These are phyloP conservation scores for Gossypium trilobum DNA, from an alignment of 441 rosid genomes.

Conservation along the genomic window DNA sequence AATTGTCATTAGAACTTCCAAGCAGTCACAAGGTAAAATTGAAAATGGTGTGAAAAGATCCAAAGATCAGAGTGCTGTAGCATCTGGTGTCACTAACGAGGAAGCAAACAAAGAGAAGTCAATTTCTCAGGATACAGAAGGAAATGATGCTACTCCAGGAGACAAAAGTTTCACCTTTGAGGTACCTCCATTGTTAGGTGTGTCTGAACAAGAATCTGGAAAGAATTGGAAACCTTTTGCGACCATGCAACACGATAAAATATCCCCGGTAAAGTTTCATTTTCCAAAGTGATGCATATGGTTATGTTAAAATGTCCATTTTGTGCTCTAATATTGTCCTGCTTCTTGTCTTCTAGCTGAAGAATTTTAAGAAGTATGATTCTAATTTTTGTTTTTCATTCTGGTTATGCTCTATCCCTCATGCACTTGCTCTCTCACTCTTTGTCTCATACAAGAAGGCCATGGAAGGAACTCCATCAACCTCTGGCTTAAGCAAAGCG, in stretches of 20 bases:
- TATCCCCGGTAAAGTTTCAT: conserved; percentile 34
- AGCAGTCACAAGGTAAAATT: conserved; percentile 34
- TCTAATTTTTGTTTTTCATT: conserved; percentile 10
- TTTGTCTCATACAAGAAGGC: conserved; percentile 27
- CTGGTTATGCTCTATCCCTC: conserved; percentile 6
- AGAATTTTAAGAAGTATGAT: neutral
- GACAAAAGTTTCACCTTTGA: conserved; percentile 51
- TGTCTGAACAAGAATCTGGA: conserved; percentile 32
- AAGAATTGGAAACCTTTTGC: conserved; percentile 41
- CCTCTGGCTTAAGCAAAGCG: conserved; percentile 35
- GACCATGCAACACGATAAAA: conserved; percentile 29
- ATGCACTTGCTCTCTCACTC: conserved; percentile 22
- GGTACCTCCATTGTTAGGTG: conserved; percentile 30
- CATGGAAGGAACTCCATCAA: conserved; percentile 50
- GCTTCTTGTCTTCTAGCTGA: neutral
- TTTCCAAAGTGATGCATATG: neutral
- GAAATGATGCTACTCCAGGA: conserved; percentile 34
- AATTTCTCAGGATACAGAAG: conserved; percentile 31
- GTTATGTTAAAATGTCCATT: neutral
- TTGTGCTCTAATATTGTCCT: neutral
- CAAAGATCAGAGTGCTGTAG: conserved; percentile 26
- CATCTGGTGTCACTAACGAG: conserved; percentile 22
- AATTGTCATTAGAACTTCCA: conserved; percentile 26
- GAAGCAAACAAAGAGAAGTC: conserved; percentile 23
- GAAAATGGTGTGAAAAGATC: conserved; percentile 27